Evolutionary conservation across 2,329 filamentous ascomycete species (phyloP).

Genomic region (Stemphylium vesicarium): DNA sequence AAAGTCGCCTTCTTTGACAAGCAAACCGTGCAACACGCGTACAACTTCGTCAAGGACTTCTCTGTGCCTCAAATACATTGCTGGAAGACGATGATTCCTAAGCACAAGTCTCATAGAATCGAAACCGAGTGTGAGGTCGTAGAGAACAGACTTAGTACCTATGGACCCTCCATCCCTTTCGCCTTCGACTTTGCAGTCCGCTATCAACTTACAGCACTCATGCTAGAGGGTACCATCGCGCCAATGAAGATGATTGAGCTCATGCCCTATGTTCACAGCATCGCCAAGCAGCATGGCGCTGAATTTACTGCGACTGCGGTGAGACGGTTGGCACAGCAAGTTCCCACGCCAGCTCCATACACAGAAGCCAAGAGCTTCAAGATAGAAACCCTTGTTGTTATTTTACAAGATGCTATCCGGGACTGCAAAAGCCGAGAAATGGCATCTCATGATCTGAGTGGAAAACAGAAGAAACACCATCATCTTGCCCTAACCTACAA

Average conservation of each 20-base stretch:
- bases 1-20: slow-evolving; percentile 38
- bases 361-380: slow-evolving; percentile 16
- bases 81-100: slow-evolving; percentile 36
- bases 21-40: slow-evolving; percentile 39
- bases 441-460: slow-evolving; percentile 61
- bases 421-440: slow-evolving; percentile 49
- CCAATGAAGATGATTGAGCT: slow-evolving; percentile 22
- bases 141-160: slow-evolving; percentile 57
- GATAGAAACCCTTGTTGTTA: slow-evolving; percentile 2
- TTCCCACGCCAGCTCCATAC: slow-evolving; percentile 28
- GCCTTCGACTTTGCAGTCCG: slow-evolving; percentile 24
- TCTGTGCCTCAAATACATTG: slow-evolving; percentile 24
- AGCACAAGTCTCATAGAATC: slow-evolving; percentile 64
- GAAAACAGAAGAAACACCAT: slow-evolving; percentile 60
- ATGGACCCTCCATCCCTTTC: not conserved
- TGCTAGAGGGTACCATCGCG: slow-evolving; percentile 32
- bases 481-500: slow-evolving; percentile 57
- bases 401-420: slow-evolving; percentile 17
- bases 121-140: slow-evolving; percentile 65
- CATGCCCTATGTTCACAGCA: slow-evolving; percentile 29
- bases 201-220: slow-evolving; percentile 34
- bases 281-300: slow-evolving; percentile 47
- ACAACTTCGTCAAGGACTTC: slow-evolving; percentile 37
- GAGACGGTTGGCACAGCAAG: slow-evolving; percentile 69
- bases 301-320: slow-evolving; percentile 71